These are phyloP conservation scores for Rhodotorula sp. DNA, from an alignment of 1,284 basidiomycete genomes.

Conservation along the genomic window DNA sequence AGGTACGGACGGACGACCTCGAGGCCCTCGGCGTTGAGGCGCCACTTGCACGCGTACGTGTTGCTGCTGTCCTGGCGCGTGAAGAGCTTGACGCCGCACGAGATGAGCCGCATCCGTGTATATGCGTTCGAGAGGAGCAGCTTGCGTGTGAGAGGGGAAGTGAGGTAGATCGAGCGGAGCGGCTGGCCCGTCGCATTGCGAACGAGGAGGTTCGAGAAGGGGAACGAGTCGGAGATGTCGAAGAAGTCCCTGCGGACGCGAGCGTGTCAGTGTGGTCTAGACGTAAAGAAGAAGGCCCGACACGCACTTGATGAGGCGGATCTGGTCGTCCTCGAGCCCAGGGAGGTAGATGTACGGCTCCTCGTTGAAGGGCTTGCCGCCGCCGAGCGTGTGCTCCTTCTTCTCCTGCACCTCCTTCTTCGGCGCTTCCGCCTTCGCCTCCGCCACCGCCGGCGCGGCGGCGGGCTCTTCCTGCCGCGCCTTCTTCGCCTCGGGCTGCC, in stretches of 20 bases:
- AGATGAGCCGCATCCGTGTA: conserved; percentile 79
- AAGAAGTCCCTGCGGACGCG: conserved; percentile 65
- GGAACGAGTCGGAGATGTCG: conserved; percentile 72
- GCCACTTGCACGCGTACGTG: conserved; percentile 58
- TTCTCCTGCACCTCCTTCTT: not conserved
- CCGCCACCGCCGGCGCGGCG: not conserved
- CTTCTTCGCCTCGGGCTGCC: conserved; percentile 37
- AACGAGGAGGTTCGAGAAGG: conserved; percentile 74
- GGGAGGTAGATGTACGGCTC: conserved; percentile 83
- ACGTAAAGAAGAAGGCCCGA: not conserved
- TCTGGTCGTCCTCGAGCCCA: conserved; percentile 65
- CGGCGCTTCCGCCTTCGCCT: not conserved
- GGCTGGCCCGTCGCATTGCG: conserved; percentile 78
- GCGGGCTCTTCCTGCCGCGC: conserved; percentile 4
- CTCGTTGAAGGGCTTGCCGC: conserved; percentile 67
- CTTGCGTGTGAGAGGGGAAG: conserved; percentile 73
- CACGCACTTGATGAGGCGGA: conserved; percentile 67
- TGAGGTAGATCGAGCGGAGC: conserved; percentile 83
- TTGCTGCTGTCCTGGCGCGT: conserved; percentile 58
- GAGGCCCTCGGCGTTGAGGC: conserved; percentile 80
- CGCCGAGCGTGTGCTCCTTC: conserved; percentile 24
- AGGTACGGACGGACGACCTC: conserved; percentile 79
- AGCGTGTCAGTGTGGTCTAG: not conserved
- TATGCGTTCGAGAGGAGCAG: conserved; percentile 83
- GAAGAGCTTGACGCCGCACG: conserved; percentile 81